Evolutionary conservation across 768 basidiomycete genomes (phyloP), one percentile per base, ranked within the genome.

Genomic region (Psilocybe cyanescens): DNA sequence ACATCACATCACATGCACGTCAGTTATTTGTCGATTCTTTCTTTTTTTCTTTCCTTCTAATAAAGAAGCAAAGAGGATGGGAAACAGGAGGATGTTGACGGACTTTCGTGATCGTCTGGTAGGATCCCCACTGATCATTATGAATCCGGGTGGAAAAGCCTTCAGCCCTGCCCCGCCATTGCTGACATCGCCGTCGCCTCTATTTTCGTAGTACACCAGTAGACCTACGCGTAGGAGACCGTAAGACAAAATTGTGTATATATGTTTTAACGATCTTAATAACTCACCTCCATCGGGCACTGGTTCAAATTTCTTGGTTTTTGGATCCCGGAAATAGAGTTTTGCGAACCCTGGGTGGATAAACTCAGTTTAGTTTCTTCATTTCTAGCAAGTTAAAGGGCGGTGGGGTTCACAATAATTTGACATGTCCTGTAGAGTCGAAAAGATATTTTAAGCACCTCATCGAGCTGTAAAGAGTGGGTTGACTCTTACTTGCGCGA

Each of bases 121-220:
- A 2, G 78, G 76, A 65, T 76, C 71, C 14, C 82, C 82, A 44
- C 74, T 76, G 49, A 83, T 62, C 79, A 80, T 80, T 58, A 70
- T 74, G 61, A 81, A 72, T 17, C 79, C 78, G 33, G 78, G 67
- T 4, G 80, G 80, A 63, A 81, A 81, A 1, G 80, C 77, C 53
- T 75, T 77, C 47, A 80, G 67, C 12, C 78, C 79, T 2, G 72
- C 48, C 1, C 79, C 79, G 28, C 79, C 79, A 61, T 80, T 79
- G 3, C 61, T 62, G 3, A 61, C 65, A 54, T 79, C 79, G 1
- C 70, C 75, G 51, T 73, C 62, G 4, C 79, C 79, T 48, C 79
- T 72, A 58, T 79, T 79, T 60, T 78, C 74, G 57, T 81, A 81
- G 58, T 81, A 81, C 3, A 80, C 72, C 28, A 78, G 65, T 3